Evolutionary conservation across 768 basidiomycete genomes (phyloP).

Genomic region (Termitomyces titanicus): DNA sequence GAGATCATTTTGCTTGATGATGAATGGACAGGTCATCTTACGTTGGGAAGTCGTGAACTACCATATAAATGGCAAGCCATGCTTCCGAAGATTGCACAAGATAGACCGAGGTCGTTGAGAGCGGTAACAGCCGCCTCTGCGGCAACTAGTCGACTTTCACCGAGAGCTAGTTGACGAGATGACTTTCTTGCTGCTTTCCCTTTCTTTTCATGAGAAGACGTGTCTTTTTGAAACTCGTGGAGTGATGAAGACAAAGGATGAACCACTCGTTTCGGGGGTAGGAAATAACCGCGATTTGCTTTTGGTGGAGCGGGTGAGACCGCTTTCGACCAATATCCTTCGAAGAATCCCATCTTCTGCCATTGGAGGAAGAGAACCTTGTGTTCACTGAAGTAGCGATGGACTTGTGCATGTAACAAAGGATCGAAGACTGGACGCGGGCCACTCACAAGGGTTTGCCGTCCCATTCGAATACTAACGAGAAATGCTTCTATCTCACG

Average conservation of each 20-base stretch:
- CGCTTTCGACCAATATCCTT: not conserved
- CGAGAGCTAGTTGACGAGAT: not conserved
- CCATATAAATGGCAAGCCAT: conserved; percentile 16
- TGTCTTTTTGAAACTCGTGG: not conserved
- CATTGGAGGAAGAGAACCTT: conserved; percentile 1
- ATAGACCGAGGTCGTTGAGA: not conserved
- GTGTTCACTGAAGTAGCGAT: conserved; percentile 3
- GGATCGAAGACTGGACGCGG: not conserved
- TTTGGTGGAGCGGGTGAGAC: not conserved
- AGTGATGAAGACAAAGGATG: not conserved
- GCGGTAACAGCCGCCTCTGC: not conserved
- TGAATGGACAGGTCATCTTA: not conserved
- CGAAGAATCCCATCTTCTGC: conserved; percentile 11
- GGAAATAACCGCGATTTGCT: conserved; percentile 2
- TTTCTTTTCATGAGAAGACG: not conserved
- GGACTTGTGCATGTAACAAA: not conserved
- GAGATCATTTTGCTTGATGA: not conserved
- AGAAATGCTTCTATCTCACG: conserved; percentile 5
- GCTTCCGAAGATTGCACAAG: conserved; percentile 15
- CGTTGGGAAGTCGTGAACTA: conserved; percentile 14
- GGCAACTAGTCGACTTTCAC: not conserved
- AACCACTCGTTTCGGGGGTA: conserved; percentile 1
- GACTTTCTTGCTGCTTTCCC: not conserved
- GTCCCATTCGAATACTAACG: conserved; percentile 2
- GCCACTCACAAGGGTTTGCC: conserved; percentile 1